A percentile compares a stretch with the other conserved stretches of the same genome.
phyloP scores from a whole-genome alignment of 2,329 filamentous ascomycete genomes.

The Cladosporium sphaerospermum region DNA sequence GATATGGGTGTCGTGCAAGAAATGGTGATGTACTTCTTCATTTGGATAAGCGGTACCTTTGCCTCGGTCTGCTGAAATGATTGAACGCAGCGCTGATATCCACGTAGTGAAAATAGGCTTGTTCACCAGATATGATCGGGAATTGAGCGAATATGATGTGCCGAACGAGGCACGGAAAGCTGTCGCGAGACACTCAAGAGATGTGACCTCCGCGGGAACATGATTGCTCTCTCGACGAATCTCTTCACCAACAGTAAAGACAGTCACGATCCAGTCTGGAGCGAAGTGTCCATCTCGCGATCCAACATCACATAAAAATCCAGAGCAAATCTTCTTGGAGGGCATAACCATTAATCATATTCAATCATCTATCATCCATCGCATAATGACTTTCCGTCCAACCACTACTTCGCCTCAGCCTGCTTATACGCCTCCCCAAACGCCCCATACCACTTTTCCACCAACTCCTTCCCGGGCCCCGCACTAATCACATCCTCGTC shows the following conservation, averaged over 20 bases:
- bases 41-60: conserved; percentile 7
- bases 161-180: neutral
- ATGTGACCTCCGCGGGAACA: neutral
- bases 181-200: neutral
- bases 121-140: neutral
- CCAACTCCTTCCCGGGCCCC: conserved; percentile 37
- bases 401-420: conserved; percentile 16
- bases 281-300: no score
- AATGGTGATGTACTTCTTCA: conserved; percentile 13
- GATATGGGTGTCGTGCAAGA: conserved; percentile 11
- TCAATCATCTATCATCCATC: no score
- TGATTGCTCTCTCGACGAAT: no score
- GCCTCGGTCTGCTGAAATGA: neutral
- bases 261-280: no score
- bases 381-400: no score
- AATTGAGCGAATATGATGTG: neutral
- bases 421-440: conserved; percentile 23
- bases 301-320: no score
- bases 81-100: neutral
- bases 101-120: neutral
- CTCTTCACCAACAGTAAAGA: no score
- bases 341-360: no score
- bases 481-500: conserved; percentile 47
- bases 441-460: conserved; percentile 40
- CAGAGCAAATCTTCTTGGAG: no score